Conservation (phyloP, 106 monocot genomes). For the Dendrobium catenatum region DNA sequence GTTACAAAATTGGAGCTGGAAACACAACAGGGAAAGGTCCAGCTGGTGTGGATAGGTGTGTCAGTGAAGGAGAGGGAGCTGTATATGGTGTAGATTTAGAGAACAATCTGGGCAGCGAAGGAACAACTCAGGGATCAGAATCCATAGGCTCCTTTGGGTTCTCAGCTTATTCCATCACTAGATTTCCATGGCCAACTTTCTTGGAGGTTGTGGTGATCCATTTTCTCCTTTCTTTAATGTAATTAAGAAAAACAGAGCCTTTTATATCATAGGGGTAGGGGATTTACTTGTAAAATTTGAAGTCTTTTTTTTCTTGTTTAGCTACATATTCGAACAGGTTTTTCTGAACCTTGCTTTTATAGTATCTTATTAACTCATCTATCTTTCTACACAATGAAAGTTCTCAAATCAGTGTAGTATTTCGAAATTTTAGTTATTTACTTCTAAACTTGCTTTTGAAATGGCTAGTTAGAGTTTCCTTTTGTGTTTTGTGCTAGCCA, state of each 20-base stretch:
- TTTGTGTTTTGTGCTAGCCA: no score
- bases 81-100: background rate
- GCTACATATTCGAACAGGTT: no score
- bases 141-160: background rate
- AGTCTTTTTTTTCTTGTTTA: no score
- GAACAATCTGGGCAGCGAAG: background rate
- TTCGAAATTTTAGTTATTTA: no score
- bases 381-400: no score
- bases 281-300: no score
- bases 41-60: slow-evolving; percentile 50
- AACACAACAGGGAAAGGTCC: slow-evolving; percentile 30
- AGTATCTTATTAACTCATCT: no score
- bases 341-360: no score
- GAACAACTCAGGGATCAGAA: background rate
- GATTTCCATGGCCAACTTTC: background rate
- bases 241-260: background rate
- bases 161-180: background rate
- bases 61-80: slow-evolving; percentile 8
- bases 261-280: background rate
- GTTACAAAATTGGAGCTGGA: slow-evolving; percentile 32
- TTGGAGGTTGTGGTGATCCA: background rate
- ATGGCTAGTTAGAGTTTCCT: no score
- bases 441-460: no score
- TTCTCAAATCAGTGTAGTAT: no score
- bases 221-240: background rate